phyloP scores from a whole-genome alignment of 2,329 filamentous ascomycete species.

The Cladophialophora psammophila region DNA sequence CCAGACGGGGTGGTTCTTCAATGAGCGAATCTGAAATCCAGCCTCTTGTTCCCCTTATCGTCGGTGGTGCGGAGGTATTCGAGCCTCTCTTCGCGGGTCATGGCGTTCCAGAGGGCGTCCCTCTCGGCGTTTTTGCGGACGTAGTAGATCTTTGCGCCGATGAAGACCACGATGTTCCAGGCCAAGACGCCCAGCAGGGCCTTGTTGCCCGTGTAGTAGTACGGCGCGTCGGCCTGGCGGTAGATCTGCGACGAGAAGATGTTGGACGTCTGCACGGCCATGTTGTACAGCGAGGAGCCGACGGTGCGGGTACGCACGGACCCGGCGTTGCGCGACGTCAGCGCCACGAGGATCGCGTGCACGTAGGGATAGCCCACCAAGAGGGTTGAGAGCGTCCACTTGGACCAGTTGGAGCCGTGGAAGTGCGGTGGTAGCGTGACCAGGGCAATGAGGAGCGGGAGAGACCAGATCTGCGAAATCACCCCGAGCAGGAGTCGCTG shows the following conservation, averaged over 20 bases:
- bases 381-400: slow-evolving; percentile 59
- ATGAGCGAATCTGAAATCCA: slow-evolving; percentile 63
- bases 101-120: slow-evolving; percentile 49
- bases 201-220: slow-evolving; percentile 60
- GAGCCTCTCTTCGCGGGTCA: slow-evolving; percentile 56
- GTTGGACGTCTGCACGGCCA: slow-evolving; percentile 53
- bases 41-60: slow-evolving; percentile 62
- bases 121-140: slow-evolving; percentile 48
- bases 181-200: slow-evolving; percentile 58
- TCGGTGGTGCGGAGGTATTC: slow-evolving; percentile 59
- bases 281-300: slow-evolving; percentile 61
- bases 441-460: slow-evolving; percentile 66
- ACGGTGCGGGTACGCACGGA: slow-evolving; percentile 68
- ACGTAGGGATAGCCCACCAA: slow-evolving; percentile 64
- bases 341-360: slow-evolving; percentile 67
- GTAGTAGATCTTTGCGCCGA: slow-evolving; percentile 54
- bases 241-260: slow-evolving; percentile 60
- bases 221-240: slow-evolving; percentile 62
- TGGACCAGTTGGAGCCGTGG: slow-evolving; percentile 57
- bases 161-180: slow-evolving; percentile 60
- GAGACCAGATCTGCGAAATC: slow-evolving; percentile 64
- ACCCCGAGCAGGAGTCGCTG: slow-evolving; percentile 57
- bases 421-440: slow-evolving; percentile 61
- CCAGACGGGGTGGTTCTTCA: slow-evolving; percentile 40
- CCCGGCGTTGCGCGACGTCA: slow-evolving; percentile 69